Percentiles rank a stretch among this genome's conserved stretches.
Evolutionary conservation across 192 early-diverging fungal genomes (phyloP).

Genomic region (Coemansia sp.): DNA sequence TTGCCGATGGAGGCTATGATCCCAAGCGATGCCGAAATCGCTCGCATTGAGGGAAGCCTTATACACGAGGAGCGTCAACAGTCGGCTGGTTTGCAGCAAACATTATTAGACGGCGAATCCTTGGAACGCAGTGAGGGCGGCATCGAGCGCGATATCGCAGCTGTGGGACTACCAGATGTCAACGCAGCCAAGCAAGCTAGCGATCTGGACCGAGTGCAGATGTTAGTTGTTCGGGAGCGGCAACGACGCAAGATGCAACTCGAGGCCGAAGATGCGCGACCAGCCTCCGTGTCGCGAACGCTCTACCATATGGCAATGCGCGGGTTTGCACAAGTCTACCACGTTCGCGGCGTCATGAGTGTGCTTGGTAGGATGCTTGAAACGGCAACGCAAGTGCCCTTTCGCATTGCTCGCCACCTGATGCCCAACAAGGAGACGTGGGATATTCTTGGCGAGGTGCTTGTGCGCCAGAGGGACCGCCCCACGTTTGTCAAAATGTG

Average conservation of each 20-base stretch:
- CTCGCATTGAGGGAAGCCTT: slow-evolving; percentile 33
- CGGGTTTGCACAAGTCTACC: slow-evolving; percentile 49
- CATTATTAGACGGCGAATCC: not conserved
- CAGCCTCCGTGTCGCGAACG: slow-evolving; percentile 23
- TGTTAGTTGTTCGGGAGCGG: slow-evolving; percentile 27
- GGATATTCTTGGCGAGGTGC: slow-evolving; percentile 45
- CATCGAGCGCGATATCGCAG: not conserved
- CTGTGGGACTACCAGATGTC: not conserved
- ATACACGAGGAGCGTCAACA: slow-evolving; percentile 12
- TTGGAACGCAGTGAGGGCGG: not conserved
- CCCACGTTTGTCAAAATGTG: slow-evolving; percentile 49
- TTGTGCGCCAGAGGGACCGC: slow-evolving; percentile 45
- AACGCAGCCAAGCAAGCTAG: not conserved
- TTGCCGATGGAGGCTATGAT: slow-evolving; percentile 20
- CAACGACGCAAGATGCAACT: slow-evolving; percentile 12
- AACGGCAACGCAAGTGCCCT: slow-evolving; percentile 41
- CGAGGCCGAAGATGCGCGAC: slow-evolving; percentile 1
- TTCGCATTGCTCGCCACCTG: slow-evolving; percentile 34
- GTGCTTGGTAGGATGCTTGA: slow-evolving; percentile 51
- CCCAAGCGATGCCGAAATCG: slow-evolving; percentile 47
- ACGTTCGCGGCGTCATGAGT: slow-evolving; percentile 50
- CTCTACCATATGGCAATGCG: slow-evolving; percentile 55
- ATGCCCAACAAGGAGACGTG: slow-evolving; percentile 51
- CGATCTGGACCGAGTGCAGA: slow-evolving; percentile 25
- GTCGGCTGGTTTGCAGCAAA: not conserved